phyloP scores from a whole-genome alignment of 257 asterid species.

The Nicotiana benthamiana region DNA sequence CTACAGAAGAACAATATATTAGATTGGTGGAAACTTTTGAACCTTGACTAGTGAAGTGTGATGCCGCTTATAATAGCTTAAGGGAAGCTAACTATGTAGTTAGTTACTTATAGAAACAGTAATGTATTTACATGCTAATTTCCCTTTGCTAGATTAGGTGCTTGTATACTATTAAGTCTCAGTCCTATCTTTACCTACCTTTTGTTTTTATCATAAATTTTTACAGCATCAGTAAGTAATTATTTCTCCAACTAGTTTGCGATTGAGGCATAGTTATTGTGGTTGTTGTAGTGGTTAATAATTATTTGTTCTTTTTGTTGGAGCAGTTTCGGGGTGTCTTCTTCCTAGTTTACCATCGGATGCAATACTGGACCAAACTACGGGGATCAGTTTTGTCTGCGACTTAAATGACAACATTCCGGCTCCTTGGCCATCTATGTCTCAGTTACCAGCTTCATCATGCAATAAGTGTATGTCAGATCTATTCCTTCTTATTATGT shows the following conservation, averaged over 20 bases:
- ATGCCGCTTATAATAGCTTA: not conserved
- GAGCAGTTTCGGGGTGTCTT: conserved; percentile 82
- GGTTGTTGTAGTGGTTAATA: not conserved
- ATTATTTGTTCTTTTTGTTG: conserved; percentile 8
- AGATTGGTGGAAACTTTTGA: not conserved
- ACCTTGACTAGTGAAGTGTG: not conserved
- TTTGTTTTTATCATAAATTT: not conserved
- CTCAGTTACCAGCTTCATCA: conserved; percentile 59
- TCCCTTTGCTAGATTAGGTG: not conserved
- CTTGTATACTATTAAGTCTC: not conserved
- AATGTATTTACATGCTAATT: not conserved
- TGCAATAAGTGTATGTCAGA: conserved; percentile 74
- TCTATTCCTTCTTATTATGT: not conserved
- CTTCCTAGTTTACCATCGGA: conserved; percentile 94
- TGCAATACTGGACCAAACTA: conserved; percentile 53
- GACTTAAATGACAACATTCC: conserved; percentile 96
- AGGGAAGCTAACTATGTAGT: not conserved
- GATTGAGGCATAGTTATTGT: too few relatives aligned
- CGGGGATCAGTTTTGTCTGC: conserved; percentile 86
- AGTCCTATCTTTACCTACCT: not conserved
- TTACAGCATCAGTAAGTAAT: not conserved
- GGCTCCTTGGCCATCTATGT: conserved; percentile 89
- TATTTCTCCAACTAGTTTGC: not conserved
- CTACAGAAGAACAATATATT: not conserved
- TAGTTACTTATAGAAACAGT: not conserved